Conservation (phyloP, 495 filamentous ascomycete species). For the Penicillium salamii region DNA sequence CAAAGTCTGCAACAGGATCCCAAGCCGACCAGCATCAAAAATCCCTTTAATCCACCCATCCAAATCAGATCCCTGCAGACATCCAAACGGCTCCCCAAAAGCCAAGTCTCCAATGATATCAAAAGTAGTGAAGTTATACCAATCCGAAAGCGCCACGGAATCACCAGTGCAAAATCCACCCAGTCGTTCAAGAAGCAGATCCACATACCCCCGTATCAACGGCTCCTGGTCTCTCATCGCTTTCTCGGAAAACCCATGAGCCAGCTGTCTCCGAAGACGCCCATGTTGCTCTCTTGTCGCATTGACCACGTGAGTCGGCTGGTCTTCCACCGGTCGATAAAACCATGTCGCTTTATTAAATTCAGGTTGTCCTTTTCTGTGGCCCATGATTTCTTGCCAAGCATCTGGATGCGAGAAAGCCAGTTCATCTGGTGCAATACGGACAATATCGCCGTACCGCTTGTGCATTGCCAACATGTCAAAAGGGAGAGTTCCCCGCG, state of each 20-base stretch:
- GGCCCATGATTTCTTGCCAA: constrained; percentile 56
- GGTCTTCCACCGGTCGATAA: constrained; percentile 11
- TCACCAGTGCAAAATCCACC: constrained; percentile 23
- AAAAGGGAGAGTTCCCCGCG: constrained; percentile 23
- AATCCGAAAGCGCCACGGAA: constrained; percentile 44
- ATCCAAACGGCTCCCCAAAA: constrained; percentile 58
- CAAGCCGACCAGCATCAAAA: constrained; percentile 31
- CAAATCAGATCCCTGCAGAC: constrained; percentile 44
- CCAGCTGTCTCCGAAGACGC: constrained; percentile 42
- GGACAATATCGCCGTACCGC: constrained; percentile 52
- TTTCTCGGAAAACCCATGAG: constrained; percentile 53
- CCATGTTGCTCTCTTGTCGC: constrained; percentile 39
- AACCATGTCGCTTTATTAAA: constrained; percentile 17
- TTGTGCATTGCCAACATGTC: constrained; percentile 44
- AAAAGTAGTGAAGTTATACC: constrained; percentile 61
- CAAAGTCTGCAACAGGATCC: constrained; percentile 30
- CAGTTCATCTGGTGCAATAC: constrained; percentile 53
- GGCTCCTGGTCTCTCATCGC: constrained; percentile 43
- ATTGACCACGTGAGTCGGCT: constrained; percentile 18
- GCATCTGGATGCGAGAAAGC: constrained; percentile 45
- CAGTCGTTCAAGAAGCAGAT: constrained; percentile 45
- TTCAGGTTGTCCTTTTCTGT: constrained; percentile 22
- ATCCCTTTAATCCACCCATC: constrained; percentile 55
- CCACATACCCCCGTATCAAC: constrained; percentile 38
- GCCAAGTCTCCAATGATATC: constrained; percentile 60